Base-by-base conservation (phyloP, 441 rosid genomes). In the Aquilaria agallochum region DNA sequence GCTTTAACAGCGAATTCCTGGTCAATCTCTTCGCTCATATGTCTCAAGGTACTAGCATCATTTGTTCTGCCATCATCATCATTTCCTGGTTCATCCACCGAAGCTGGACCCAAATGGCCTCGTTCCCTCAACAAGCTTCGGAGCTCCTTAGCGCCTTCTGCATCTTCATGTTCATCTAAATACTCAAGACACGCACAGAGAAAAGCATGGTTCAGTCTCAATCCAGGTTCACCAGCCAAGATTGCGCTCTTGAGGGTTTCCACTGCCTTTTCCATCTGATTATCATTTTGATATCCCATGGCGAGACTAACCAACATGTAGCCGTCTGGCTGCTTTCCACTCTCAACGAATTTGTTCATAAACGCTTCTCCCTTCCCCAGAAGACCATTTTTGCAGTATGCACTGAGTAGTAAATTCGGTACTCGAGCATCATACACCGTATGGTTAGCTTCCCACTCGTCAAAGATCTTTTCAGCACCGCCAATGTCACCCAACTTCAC, bases 301-400 rank as follows among this genome's bases (percentile, higher is more conserved):
- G 86, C 79, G 67, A 81, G 34, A 62, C 48, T 63, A 68, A 71
- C 70, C 78, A 72, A 77, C n/a, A 69, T 59, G 47, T 46, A 36
- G 15, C 69, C 68, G 63, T 69, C 68, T 5, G 68, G 80, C 65
- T 72, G 59, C 32, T 55, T 62, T 34, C 83, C 78, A 36, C 58
- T 74, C 63, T 71, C 75, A 1, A 69, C 44, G 27, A 81, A 67
- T 62, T 54, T 59, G 33, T 64, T 65, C 31, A 60, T 50, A 67
- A 30, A 58, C 4, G 59, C 74, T 61, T 73, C 79, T 55, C 78
- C 89, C 64, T 76, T 83, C 53, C 64, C 73, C 36, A 55, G 10
- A 15, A 67, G 67, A 45, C 78, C 80, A 36, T 60, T 74, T 53
- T 42, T 67, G 70, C 70, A 73, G 57, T 71, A 80, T 20, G 75